Conservation (phyloP, 805 yeast genomes). For the Suhomyces canberraensis region DNA sequence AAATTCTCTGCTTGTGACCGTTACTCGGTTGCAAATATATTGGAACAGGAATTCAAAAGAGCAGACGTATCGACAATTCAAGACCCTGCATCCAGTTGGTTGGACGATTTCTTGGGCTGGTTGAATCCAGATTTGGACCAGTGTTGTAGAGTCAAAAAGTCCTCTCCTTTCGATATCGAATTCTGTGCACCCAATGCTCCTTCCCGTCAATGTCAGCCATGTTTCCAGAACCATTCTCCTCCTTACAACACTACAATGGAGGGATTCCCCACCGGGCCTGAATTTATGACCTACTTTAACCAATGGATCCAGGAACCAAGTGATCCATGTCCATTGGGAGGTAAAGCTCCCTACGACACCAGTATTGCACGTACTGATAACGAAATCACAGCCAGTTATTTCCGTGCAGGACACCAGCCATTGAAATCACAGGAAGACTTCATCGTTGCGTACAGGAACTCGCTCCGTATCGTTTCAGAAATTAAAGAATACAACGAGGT, state of each 20-base stretch:
- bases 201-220: constrained; percentile 66
- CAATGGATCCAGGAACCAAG: constrained; percentile 85
- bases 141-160: constrained; percentile 74
- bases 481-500: constrained; percentile 40
- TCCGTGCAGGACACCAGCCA: constrained; percentile 78
- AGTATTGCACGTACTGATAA: constrained; percentile 48
- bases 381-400: constrained; percentile 54
- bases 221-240: constrained; percentile 58
- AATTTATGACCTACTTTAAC: constrained; percentile 67
- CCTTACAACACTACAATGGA: constrained; percentile 71
- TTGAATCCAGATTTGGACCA: constrained; percentile 81
- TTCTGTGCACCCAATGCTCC: constrained; percentile 69
- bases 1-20: constrained; percentile 81
- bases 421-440: constrained; percentile 80
- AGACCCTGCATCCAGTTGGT: constrained; percentile 88
- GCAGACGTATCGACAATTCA: constrained; percentile 60
- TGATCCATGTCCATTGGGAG: constrained; percentile 92
- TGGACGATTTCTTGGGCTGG: constrained; percentile 87
- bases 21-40: constrained; percentile 70
- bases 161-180: constrained; percentile 35
- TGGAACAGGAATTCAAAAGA: constrained; percentile 81
- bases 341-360: constrained; percentile 83
- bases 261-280: constrained; percentile 73
- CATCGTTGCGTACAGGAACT: constrained; percentile 72
- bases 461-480: constrained; percentile 63